Percentiles rank a stretch among this genome's conserved stretches.
Evolutionary conservation across 1,284 basidiomycete genomes (phyloP).

Genomic region (Moesziomyces antarcticus): DNA sequence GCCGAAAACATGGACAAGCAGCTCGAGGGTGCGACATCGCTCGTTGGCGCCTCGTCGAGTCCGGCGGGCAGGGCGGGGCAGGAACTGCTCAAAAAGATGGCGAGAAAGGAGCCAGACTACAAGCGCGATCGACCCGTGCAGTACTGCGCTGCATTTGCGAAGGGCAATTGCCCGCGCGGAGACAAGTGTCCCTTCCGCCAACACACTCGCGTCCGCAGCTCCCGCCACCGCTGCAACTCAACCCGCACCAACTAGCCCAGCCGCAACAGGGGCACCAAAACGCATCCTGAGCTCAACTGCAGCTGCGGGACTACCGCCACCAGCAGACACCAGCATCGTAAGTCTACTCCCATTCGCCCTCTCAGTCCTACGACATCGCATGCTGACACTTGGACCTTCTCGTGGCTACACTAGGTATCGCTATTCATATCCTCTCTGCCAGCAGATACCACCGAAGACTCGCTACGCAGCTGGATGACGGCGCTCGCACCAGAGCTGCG

Average conservation of each 20-base stretch:
- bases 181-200: constrained; percentile 93
- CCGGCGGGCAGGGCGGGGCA: constrained; percentile 73
- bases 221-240: constrained; percentile 88
- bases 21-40: constrained; percentile 70
- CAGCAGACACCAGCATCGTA: constrained; percentile 86
- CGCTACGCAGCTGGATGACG: constrained; percentile 80
- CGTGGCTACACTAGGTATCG: constrained; percentile 76
- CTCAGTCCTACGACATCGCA: neutral
- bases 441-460: constrained; percentile 77
- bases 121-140: constrained; percentile 90
- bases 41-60: constrained; percentile 63
- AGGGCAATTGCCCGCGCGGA: constrained; percentile 93
- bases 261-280: constrained; percentile 85
- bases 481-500: constrained; percentile 65
- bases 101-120: constrained; percentile 93
- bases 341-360: constrained; percentile 68
- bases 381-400: neutral
- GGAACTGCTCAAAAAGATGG: constrained; percentile 93
- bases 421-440: constrained; percentile 90
- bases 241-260: constrained; percentile 72
- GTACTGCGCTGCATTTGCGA: constrained; percentile 93
- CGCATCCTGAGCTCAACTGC: constrained; percentile 85
- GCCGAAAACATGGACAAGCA: constrained; percentile 77
- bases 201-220: constrained; percentile 73
- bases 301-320: constrained; percentile 83